These are phyloP conservation scores for Colletotrichum euphorbiae DNA, from an alignment of 2,329 filamentous ascomycete species.

Conservation along the genomic window DNA sequence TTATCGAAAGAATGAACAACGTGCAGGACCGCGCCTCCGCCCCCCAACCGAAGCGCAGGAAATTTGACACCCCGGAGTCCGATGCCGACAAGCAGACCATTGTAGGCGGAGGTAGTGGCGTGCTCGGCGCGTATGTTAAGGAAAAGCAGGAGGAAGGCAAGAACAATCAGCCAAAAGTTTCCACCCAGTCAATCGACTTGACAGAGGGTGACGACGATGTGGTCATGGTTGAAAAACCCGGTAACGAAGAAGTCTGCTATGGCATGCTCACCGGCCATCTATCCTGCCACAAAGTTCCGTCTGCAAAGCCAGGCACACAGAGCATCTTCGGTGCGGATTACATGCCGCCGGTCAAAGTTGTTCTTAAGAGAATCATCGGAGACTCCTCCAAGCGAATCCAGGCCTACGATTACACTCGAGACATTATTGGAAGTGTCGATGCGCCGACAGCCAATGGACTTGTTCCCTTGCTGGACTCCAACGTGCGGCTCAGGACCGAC, in stretches of 20 bases:
- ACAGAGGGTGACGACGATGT: slow-evolving; percentile 72
- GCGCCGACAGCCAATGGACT: slow-evolving; percentile 73
- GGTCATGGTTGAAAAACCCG: slow-evolving; percentile 67
- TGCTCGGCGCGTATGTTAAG: slow-evolving; percentile 75
- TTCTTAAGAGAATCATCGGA: slow-evolving; percentile 69
- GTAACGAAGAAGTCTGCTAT: slow-evolving; percentile 81
- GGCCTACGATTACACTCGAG: slow-evolving; percentile 77
- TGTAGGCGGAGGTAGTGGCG: slow-evolving; percentile 58
- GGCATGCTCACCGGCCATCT: slow-evolving; percentile 79
- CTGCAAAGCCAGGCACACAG: slow-evolving; percentile 72
- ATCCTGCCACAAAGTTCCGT: slow-evolving; percentile 75
- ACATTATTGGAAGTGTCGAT: slow-evolving; percentile 83
- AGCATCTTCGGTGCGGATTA: slow-evolving; percentile 67
- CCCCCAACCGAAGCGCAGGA: slow-evolving; percentile 75
- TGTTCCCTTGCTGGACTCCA: slow-evolving; percentile 77
- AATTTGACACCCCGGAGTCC: slow-evolving; percentile 59
- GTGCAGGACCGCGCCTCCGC: slow-evolving; percentile 73
- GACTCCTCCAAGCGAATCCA: slow-evolving; percentile 72
- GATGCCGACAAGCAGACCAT: slow-evolving; percentile 57
- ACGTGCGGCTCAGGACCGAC: slow-evolving; percentile 74
- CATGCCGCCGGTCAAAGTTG: slow-evolving; percentile 81
- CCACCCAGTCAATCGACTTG: slow-evolving; percentile 66
- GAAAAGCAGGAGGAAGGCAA: slow-evolving; percentile 64
- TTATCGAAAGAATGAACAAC: slow-evolving; percentile 82
- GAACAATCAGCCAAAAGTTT: slow-evolving; percentile 43